Percentiles rank a stretch among this genome's conserved stretches.
These are phyloP conservation scores for Effrenium voratum DNA, from an alignment of 73 alveolate genomes.

Conservation along the genomic window DNA sequence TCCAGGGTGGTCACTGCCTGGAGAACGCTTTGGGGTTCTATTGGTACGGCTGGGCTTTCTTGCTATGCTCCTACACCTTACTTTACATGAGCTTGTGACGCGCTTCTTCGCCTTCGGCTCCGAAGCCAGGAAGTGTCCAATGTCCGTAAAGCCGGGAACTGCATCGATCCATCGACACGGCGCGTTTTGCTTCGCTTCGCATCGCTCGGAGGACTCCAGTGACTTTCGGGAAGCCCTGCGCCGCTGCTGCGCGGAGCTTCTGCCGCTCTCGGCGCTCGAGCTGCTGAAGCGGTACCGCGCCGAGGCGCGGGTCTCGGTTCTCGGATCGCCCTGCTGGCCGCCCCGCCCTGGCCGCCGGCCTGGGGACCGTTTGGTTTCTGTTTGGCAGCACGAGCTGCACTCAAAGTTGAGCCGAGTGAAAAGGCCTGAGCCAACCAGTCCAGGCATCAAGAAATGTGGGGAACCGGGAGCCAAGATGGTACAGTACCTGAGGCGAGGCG, in stretches of 20 bases:
- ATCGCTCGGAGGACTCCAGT: slow-evolving; percentile 18
- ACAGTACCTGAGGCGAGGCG: too few species aligned
- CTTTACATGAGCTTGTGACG: background rate
- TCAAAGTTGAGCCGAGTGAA: too few species aligned
- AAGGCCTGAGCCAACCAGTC: too few species aligned
- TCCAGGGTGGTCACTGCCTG: too few species aligned
- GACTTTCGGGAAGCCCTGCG: slow-evolving; percentile 19
- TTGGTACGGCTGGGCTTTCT: background rate
- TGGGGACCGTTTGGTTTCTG: background rate
- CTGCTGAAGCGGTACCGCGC: background rate
- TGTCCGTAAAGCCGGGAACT: too few species aligned
- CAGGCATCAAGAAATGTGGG: too few species aligned
- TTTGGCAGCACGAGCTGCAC: too few species aligned
- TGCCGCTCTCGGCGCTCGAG: background rate
- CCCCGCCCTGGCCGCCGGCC: background rate
- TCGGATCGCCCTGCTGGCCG: background rate
- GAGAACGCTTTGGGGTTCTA: background rate
- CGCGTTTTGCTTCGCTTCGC: too few species aligned
- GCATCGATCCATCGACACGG: too few species aligned
- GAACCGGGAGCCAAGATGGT: too few species aligned
- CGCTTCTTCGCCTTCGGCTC: background rate
- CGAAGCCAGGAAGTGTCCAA: background rate
- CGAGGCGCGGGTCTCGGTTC: background rate
- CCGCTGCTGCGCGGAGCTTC: background rate
- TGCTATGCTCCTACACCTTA: background rate